phyloP scores from a whole-genome alignment of 441 rosid genomes.

The Melastoma candidum region DNA sequence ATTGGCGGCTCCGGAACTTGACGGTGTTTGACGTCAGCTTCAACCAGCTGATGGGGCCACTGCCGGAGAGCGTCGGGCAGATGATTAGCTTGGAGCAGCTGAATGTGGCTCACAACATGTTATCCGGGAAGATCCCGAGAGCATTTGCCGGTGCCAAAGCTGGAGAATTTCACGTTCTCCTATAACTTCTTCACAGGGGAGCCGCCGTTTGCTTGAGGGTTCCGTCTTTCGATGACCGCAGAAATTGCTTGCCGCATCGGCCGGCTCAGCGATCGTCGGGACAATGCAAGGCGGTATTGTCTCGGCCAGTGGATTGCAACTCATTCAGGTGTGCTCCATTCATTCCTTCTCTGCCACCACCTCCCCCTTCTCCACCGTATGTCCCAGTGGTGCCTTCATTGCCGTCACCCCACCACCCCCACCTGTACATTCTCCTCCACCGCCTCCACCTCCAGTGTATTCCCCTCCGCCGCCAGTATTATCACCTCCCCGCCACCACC shows the following conservation, averaged over 20 bases:
- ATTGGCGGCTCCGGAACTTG: constrained; percentile 57
- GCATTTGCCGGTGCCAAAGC: constrained; percentile 60
- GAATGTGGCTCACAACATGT: constrained; percentile 69
- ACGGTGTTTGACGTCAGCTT: constrained; percentile 78
- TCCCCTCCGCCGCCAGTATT: constrained; percentile 7
- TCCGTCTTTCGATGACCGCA: constrained; percentile 43
- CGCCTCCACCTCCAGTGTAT: constrained; percentile 18
- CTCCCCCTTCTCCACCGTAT: constrained; percentile 46
- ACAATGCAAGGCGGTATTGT: constrained; percentile 52
- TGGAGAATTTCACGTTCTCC: constrained; percentile 63
- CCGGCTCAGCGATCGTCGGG: constrained; percentile 53
- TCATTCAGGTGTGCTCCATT: constrained; percentile 60
- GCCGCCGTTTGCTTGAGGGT: constrained; percentile 52
- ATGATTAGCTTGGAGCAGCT: constrained; percentile 68
- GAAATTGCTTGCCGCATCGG: constrained; percentile 63
- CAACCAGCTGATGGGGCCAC: constrained; percentile 61
- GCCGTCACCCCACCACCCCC: constrained; percentile 18
- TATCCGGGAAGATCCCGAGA: constrained; percentile 64
- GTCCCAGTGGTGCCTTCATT: constrained; percentile 20
- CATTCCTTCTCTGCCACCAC: constrained; percentile 51
- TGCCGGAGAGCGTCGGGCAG: constrained; percentile 57
- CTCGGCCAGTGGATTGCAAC: constrained; percentile 53
- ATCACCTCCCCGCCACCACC: constrained; percentile 11
- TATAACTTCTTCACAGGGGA: constrained; percentile 83
- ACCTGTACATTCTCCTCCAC: constrained; percentile 15